phyloP scores from a whole-genome alignment of 805 yeast species.

The Jamesozyma lodderae region DNA sequence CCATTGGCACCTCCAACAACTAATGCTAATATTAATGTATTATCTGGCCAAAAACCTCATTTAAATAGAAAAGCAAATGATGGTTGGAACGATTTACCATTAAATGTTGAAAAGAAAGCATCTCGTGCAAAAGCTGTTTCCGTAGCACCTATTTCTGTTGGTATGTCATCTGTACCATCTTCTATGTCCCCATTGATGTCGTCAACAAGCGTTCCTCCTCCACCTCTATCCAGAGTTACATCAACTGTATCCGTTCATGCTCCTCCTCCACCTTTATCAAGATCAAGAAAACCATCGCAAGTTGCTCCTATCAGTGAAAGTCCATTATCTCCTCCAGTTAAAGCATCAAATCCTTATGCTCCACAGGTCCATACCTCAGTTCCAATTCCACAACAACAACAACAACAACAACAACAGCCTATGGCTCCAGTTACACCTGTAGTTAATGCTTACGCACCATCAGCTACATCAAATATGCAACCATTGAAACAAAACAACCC shows the following conservation, averaged over 20 bases:
- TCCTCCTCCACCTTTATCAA: slow-evolving; percentile 16
- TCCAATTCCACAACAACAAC: too few relatives aligned
- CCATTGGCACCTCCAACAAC: slow-evolving; percentile 15
- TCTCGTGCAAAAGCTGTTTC: slow-evolving; percentile 31
- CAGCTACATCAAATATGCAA: not conserved
- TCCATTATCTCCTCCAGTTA: slow-evolving; percentile 8
- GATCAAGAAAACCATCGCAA: slow-evolving; percentile 3
- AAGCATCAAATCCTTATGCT: slow-evolving; percentile 34
- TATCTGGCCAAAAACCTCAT: slow-evolving; percentile 31
- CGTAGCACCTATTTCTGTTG: slow-evolving; percentile 27
- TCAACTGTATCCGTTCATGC: slow-evolving; percentile 16
- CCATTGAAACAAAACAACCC: not conserved
- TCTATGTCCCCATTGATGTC: not conserved
- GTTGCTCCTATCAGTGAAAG: not conserved
- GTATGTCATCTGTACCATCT: slow-evolving; percentile 10
- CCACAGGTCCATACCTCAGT: slow-evolving; percentile 22
- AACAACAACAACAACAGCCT: too few relatives aligned
- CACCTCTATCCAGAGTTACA: slow-evolving; percentile 22
- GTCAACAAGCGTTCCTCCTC: slow-evolving; percentile 6
- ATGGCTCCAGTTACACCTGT: too few relatives aligned
- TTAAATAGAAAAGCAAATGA: slow-evolving; percentile 30
- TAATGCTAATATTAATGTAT: slow-evolving; percentile 14
- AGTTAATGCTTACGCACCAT: slow-evolving; percentile 7
- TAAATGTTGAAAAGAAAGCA: slow-evolving; percentile 24
- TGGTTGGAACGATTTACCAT: slow-evolving; percentile 32